Evolutionary conservation across 2,329 filamentous ascomycete genomes (phyloP).

Genomic region (Amauroascus niger): DNA sequence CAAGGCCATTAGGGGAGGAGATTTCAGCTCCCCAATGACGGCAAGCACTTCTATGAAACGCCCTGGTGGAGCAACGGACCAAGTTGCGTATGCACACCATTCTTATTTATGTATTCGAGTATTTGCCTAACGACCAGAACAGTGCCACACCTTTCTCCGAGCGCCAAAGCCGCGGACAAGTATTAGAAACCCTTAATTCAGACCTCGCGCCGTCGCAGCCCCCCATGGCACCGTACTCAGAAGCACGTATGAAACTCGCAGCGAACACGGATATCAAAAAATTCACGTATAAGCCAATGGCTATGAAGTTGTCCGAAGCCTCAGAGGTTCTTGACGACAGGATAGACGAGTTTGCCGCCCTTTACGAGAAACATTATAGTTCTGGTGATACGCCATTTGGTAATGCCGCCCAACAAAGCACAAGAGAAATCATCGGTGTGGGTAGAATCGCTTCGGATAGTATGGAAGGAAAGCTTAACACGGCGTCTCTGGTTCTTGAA

Average conservation of each 20-base stretch:
- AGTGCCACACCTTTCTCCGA: conserved; percentile 58
- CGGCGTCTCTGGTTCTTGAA: conserved; percentile 76
- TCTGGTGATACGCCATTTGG: conserved; percentile 75
- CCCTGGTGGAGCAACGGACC: conserved; percentile 16
- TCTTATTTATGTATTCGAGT: not conserved
- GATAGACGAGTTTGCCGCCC: conserved; percentile 76
- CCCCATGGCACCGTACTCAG: conserved; percentile 60
- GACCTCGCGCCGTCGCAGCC: conserved; percentile 59
- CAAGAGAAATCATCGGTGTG: conserved; percentile 77
- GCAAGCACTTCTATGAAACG: conserved; percentile 27
- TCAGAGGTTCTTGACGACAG: conserved; percentile 90
- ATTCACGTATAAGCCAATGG: conserved; percentile 81
- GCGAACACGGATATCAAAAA: conserved; percentile 85
- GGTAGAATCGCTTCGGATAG: conserved; percentile 86
- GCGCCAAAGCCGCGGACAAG: conserved; percentile 67
- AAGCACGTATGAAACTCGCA: conserved; percentile 72
- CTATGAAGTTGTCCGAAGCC: conserved; percentile 86
- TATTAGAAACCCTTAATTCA: conserved; percentile 72
- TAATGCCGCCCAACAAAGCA: conserved; percentile 75
- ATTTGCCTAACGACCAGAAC: conserved; percentile 15
- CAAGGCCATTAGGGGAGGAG: conserved; percentile 37
- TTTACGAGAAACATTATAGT: conserved; percentile 63
- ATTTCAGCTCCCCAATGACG: conserved; percentile 44
- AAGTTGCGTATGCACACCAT: conserved; percentile 23
- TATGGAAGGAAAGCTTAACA: conserved; percentile 69